Base-by-base conservation (phyloP, 495 filamentous ascomycete species). In the Xeromyces bisporus region DNA sequence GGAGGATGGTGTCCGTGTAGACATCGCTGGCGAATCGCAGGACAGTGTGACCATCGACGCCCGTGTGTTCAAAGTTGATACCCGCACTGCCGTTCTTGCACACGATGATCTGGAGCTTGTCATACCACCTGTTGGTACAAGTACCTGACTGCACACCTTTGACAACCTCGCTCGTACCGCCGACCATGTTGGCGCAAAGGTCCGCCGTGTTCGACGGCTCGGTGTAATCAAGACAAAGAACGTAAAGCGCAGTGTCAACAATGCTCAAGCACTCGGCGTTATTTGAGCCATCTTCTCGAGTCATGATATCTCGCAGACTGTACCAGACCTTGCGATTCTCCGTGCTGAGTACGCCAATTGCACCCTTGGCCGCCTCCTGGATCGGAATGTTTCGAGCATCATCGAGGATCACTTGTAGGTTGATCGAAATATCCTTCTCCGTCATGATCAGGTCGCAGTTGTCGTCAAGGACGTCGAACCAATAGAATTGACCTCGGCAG, bases 11-110 rank as follows among this genome's bases (percentile, higher is more conserved):
- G 55, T 97, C 91, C 0, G 89, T 96, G 55, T 96, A 97, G 26
- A 97, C 62, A 48, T 97, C 89, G 39, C 79, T 89, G 20, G 91
- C 89, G 47, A 97, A 93, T 10, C 89, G 80, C 28, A 97, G 66
- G 3, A 97, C 91, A 1, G 89, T 97, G 47, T 97, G 89, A 9
- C 89, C 89, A 48, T 97, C 89, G 4, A 97, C 89, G 40, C 91
- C 91, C 0, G 89, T 97, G 50, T 97, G 89, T 50, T 97, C 89
- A 40, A 96, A 94, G 54, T 97, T 97, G 71, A 97, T 96, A 16
- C 89, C 89, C 0, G 89, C 89, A 38, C 79, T 89, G 7, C 89
- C 89, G 56, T 94, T 97, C 61, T 93, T 91, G 67, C 91, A 96
- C 23, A 97, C 89, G 33, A 97, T 97, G 38, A 97, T 96, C 50